Conservation (phyloP, 805 yeast species). For the Starmerella ratchasimensis region DNA sequence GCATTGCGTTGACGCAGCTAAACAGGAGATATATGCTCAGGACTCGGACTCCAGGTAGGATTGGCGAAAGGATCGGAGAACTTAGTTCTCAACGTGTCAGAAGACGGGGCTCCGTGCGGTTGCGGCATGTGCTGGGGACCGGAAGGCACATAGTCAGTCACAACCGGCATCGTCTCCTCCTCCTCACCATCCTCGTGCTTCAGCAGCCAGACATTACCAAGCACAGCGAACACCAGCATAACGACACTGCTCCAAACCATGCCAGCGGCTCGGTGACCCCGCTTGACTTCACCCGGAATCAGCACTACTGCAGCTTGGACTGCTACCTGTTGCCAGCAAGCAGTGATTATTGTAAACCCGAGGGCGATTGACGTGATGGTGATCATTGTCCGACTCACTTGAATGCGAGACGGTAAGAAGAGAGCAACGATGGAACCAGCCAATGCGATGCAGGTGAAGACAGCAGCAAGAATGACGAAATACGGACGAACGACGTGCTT, state of each 20-base stretch:
- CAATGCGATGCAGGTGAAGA: conserved; percentile 1
- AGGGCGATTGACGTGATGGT: conserved; percentile 2
- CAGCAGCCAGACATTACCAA: too few relatives aligned
- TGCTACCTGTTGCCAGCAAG: conserved; percentile 20
- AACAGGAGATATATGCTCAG: too few relatives aligned
- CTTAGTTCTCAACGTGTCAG: too few relatives aligned
- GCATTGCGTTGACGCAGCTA: too few relatives aligned
- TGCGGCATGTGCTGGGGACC: too few relatives aligned
- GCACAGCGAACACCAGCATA: conserved; percentile 7
- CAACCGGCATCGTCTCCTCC: too few relatives aligned
- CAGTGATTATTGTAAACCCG: conserved; percentile 8
- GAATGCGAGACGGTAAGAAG: background rate
- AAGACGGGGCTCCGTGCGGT: too few relatives aligned
- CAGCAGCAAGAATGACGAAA: conserved; percentile 9
- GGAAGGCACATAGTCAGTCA: too few relatives aligned
- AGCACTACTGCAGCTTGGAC: conserved; percentile 16
- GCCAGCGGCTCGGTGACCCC: conserved; percentile 16
- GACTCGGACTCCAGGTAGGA: too few relatives aligned
- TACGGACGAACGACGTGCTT: conserved; percentile 15
- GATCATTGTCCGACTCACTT: background rate
- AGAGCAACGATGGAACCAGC: background rate
- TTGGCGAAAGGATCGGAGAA: too few relatives aligned
- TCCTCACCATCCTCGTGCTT: too few relatives aligned
- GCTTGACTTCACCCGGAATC: conserved; percentile 4
- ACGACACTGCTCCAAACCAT: conserved; percentile 15